These are phyloP conservation scores for Suhomyces sp. DNA, from an alignment of 805 yeast species.

Conservation along the genomic window DNA sequence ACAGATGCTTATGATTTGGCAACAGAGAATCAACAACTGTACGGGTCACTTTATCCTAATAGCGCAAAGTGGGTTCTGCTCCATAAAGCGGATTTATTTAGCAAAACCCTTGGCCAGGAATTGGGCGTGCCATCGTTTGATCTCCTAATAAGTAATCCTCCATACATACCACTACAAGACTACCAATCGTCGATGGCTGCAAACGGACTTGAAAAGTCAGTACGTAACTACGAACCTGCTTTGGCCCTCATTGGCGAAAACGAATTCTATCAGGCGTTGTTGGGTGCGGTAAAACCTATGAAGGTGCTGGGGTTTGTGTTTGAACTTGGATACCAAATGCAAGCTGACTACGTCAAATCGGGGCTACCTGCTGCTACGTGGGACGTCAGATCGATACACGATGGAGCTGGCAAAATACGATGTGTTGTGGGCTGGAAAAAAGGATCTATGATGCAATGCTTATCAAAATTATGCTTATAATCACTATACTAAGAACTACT, in stretches of 20 bases:
- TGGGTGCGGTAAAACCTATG: slow-evolving; percentile 40
- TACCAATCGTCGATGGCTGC: slow-evolving; percentile 28
- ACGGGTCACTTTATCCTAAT: slow-evolving; percentile 4
- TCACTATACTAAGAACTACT: neutral
- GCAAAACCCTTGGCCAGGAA: slow-evolving; percentile 1
- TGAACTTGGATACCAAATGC: slow-evolving; percentile 68
- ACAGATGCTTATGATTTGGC: slow-evolving; percentile 52
- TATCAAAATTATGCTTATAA: neutral
- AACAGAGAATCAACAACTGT: slow-evolving; percentile 33
- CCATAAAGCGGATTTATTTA: slow-evolving; percentile 15
- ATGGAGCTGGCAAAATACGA: slow-evolving; percentile 51
- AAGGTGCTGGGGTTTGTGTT: slow-evolving; percentile 53
- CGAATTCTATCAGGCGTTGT: slow-evolving; percentile 64
- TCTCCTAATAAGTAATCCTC: slow-evolving; percentile 83
- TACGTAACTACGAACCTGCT: slow-evolving; percentile 67
- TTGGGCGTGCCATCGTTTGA: slow-evolving; percentile 29
- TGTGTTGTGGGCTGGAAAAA: slow-evolving; percentile 63
- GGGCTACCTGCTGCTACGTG: slow-evolving; percentile 36
- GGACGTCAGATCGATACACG: slow-evolving; percentile 48
- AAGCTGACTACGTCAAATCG: slow-evolving; percentile 44
- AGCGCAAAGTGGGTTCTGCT: slow-evolving; percentile 7
- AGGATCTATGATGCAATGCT: neutral
- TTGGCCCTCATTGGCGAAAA: slow-evolving; percentile 76
- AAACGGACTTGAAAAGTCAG: slow-evolving; percentile 60
- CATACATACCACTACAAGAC: slow-evolving; percentile 63